Base-by-base conservation (phyloP, 2,329 filamentous ascomycete species). In the Colletotrichum somersetense region DNA sequence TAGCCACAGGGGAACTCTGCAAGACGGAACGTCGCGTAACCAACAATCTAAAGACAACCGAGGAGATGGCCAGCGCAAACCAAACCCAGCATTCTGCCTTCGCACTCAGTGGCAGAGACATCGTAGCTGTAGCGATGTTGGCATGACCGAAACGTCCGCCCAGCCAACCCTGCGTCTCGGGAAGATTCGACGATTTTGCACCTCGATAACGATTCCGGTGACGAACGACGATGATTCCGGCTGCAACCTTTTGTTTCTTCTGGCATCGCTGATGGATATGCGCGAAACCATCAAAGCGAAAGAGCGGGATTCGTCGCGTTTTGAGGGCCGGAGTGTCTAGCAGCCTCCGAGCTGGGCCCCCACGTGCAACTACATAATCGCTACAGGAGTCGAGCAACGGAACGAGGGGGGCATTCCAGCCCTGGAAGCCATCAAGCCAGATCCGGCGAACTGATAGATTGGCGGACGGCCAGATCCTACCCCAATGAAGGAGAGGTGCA, bases 51-150 rank as follows among this genome's bases (percentile, higher is more conserved):
- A 59, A 30, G 16, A 62, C 30, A 10, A 72, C 70, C n/a, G 66
- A 56, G 8, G 20, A 30, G 14, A 65, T 56, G 20, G 66, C 70
- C 14, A 72, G 26, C 7, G 38, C 8, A 14, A 61, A 72, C 70
- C 66, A 72, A 3, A 52, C 20, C 70, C 66, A 72, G n/a, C 66
- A 70, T 53, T 72, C 70, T 46, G 35, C 70, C n/a, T 10, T 65
- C 61, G 57, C 35, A 16, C 57, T 42, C 12, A 20, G 18, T n/a
- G 70, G 42, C n/a, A 55, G 30, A 20, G 46, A 61, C 70, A 72
- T 72, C 12, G 20, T 14, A 50, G 30, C 57, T 26, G n/a, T 26
- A 18, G 14, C 50, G 16, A 18, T 8, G 14, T 14, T 58, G 56
- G 38, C 33, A 58, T 38, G 35, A 42, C 56, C 26, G 38, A 23